Conservation (phyloP, 2,329 filamentous ascomycete genomes). For the Cladosporium cucumerinum region DNA sequence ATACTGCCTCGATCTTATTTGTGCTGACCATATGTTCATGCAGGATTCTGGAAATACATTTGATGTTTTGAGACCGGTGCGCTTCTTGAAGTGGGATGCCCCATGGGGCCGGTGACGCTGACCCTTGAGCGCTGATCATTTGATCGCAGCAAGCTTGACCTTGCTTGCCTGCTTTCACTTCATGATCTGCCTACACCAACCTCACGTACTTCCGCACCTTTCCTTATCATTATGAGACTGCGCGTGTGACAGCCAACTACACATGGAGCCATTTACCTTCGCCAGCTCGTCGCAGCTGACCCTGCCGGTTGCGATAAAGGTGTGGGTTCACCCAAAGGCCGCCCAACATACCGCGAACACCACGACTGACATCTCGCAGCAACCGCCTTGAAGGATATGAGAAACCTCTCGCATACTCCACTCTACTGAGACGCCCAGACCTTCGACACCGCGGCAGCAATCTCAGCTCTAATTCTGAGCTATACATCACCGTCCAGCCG, state of each 20-base stretch:
- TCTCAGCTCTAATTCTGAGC: conserved; percentile 75
- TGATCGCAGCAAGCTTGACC: conserved; percentile 1
- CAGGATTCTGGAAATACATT: not conserved
- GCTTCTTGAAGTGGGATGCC: not conserved
- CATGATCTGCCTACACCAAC: not conserved
- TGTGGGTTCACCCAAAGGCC: conserved; percentile 46
- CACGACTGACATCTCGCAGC: conserved; percentile 22
- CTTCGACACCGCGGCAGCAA: conserved; percentile 86
- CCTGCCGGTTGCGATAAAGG: conserved; percentile 63
- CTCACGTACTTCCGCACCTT: not conserved
- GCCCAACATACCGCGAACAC: not conserved
- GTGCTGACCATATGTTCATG: not conserved
- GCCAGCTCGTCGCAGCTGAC: conserved; percentile 82
- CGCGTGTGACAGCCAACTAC: not conserved
- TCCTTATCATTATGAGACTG: not conserved
- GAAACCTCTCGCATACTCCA: conserved; percentile 70
- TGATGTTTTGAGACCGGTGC: not conserved
- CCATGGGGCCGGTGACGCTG: not conserved
- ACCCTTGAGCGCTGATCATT: not conserved
- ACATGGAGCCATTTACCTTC: conserved; percentile 95
- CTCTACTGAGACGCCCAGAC: conserved; percentile 72
- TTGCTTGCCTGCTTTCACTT: not conserved
- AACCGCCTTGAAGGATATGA: conserved; percentile 77
- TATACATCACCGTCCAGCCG: conserved; percentile 88
- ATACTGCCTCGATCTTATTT: not conserved